Evolutionary conservation across 2,329 filamentous ascomycete genomes (phyloP), one percentile per base, ranked within the genome.

Genomic region (Colletotrichum chlorophyti): DNA sequence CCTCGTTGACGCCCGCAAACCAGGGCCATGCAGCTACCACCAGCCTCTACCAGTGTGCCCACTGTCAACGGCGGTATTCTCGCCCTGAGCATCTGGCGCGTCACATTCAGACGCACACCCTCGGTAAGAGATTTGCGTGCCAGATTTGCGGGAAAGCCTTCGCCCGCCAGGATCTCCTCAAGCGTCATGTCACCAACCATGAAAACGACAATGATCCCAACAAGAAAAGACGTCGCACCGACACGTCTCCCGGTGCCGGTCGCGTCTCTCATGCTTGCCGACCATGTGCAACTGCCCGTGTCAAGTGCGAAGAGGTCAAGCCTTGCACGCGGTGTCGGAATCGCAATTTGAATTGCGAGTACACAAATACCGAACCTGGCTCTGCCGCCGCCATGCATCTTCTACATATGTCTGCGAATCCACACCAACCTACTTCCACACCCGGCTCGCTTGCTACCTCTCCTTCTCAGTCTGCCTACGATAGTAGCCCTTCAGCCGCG

Each of bases 281-380:
- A 21, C 70, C 78, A 9, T 84, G 82, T 61, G 81, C 82, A 4
- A 67, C 75, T 15, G 81, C 82, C 10, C 74, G 82, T 17, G 79
- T 84, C 40, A 84, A 83, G 63, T 84, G 82, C 60, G 80, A 83
- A 60, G 82, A 84, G 54, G 66, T 72, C 19, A 84, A 84, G 68
- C 82, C 82, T 27, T 84, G 82, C 65, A 75, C 76, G 15, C 76
- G 81, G 26, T 84, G 82, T 62, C 71, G 76, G 47, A 77, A 72
- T 51, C 76, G 81, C 24, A 77, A 78, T 38, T 61, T 83, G 49
- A 67, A 64, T 12, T 84, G 82, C 68, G 76, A 78, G 51, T 75
- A 70, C 57, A 66, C 69, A 4, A 68, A 70, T 6, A 67, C 70
- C 12, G 75, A 77, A 53, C 65, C 72, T 12, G 72, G 72, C 10